Base-by-base conservation (phyloP, 805 yeast genomes). In the Babjeviella inositovora region DNA sequence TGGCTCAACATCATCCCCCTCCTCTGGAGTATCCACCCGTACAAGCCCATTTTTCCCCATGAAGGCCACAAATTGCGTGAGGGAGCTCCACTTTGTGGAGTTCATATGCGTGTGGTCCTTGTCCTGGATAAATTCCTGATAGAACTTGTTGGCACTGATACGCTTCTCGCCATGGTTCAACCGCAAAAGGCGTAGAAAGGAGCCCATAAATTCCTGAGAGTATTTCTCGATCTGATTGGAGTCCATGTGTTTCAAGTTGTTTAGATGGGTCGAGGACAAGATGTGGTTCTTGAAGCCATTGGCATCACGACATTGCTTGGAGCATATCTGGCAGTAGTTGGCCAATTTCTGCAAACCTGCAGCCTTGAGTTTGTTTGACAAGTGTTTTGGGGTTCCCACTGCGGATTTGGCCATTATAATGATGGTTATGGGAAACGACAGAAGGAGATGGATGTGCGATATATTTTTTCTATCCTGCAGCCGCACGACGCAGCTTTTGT, bases 241-340 rank as follows among this genome's bases (percentile, higher is more conserved):
- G 1, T 62, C 59, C 5, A 68, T 43, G 5, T 58, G 53, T 11
- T 57, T 45, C 20, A 77, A 62, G 24, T 64, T 66, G 11, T 66
- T 62, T 22, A 63, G 46, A 41, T 90, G 99, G 2, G 77, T 57
- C 21, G 79, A 81, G n/a, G 93, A 71, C 31, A 61, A 58, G n/a
- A 74, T 60, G 44, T 90, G 99, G 37, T 87, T 76, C 37, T 77
- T 75, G 54, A 79, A 90, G 13, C 98, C 99, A 48, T 90, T 87
- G 31, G 79, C 93, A 43, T 92, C 99, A 26, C 96, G 54, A 43
- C 97, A 85, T 49, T 90, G 99, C 39, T 87, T 82, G 41, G 62
- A 68, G 39, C 99, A 90, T 3, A 81, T 61, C 43, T 76, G 97
- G 45, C 99, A 90, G 47, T 84, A 92, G 60, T 69, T 87, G 30